phyloP scores from a whole-genome alignment of 257 asterid species.

The Leonotis leonurus region DNA sequence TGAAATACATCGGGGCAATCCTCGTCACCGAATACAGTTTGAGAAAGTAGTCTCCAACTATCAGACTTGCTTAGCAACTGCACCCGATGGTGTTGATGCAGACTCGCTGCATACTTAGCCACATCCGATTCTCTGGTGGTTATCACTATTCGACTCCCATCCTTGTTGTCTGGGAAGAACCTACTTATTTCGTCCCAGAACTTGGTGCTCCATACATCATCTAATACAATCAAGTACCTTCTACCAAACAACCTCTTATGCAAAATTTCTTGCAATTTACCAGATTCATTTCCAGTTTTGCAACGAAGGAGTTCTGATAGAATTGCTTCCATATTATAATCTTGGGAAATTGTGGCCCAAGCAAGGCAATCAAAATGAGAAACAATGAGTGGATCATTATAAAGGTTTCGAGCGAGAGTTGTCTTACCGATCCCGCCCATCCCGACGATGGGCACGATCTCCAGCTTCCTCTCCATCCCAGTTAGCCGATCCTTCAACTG shows the following conservation, averaged over 20 bases:
- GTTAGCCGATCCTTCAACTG: no score
- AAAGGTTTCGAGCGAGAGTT: no score
- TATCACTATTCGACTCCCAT: neutral
- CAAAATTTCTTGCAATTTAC: neutral
- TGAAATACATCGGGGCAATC: conserved; percentile 1
- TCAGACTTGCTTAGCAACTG: neutral
- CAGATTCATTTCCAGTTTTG: no score
- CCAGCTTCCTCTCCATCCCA: no score
- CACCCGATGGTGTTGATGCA: conserved; percentile 7
- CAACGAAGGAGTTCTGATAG: neutral
- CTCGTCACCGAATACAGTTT: no score
- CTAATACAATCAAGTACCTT: neutral
- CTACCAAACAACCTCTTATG: neutral
- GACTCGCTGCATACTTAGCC: no score
- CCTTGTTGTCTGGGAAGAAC: neutral
- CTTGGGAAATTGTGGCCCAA: neutral
- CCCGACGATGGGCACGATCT: no score
- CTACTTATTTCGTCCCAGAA: neutral
- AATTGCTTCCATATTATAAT: neutral
- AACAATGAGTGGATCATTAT: no score
- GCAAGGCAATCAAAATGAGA: no score
- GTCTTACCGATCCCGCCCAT: no score
- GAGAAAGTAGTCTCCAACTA: conserved; percentile 17
- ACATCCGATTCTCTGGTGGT: neutral
- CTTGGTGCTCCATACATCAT: neutral